These are phyloP conservation scores for Cladosporium oxysporum DNA, from an alignment of 2,329 filamentous ascomycete genomes.

Conservation along the genomic window DNA sequence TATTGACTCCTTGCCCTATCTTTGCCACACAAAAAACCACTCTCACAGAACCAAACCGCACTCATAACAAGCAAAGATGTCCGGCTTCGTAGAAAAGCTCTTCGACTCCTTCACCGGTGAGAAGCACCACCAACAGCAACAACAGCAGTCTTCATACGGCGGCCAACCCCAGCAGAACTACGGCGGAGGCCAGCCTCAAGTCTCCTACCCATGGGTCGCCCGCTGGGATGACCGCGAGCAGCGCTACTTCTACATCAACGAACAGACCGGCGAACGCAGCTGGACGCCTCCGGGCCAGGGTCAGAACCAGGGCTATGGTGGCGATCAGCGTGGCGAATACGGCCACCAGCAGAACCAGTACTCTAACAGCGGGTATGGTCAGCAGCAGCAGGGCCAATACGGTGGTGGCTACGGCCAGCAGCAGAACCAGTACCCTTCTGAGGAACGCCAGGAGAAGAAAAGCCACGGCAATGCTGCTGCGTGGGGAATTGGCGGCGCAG, in stretches of 20 bases:
- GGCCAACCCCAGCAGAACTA: conserved; percentile 21
- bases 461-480: conserved; percentile 33
- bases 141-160: conserved; percentile 10
- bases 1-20: neutral
- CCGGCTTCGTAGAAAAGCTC: conserved; percentile 35
- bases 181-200: conserved; percentile 28
- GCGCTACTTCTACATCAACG: conserved; percentile 51
- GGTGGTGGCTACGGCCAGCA: neutral
- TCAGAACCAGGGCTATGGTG: neutral
- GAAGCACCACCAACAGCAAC: conserved; percentile 15
- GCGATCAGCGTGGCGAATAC: conserved; percentile 9
- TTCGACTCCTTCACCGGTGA: conserved; percentile 30
- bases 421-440: neutral
- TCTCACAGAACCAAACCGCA: neutral
- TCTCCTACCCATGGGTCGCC: conserved; percentile 48
- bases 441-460: conserved; percentile 30
- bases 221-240: conserved; percentile 45
- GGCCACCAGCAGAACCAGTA: conserved; percentile 12
- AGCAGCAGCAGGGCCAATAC: neutral
- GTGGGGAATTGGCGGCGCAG: conserved; percentile 44
- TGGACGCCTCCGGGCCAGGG: conserved; percentile 40
- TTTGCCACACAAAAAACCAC: neutral
- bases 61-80: conserved; percentile 22
- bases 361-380: neutral
- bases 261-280: conserved; percentile 47